phyloP scores from a whole-genome alignment of 75 land plant genomes.

The Larix kaempferi region DNA sequence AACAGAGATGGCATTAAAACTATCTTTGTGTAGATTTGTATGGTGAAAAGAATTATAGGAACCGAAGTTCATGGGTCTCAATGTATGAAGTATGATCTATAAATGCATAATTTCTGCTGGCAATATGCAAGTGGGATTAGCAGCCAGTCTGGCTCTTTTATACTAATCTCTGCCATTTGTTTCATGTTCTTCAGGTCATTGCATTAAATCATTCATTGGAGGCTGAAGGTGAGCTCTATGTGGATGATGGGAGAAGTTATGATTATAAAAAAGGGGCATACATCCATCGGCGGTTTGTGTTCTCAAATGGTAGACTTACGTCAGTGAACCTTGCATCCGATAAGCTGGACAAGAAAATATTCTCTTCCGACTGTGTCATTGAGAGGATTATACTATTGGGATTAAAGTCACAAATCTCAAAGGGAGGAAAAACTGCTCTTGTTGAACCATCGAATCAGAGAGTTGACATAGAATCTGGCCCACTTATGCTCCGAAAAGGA shows the following conservation, averaged over 20 bases:
- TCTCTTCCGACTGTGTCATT: slow-evolving; percentile 54
- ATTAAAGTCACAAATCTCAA: slow-evolving; percentile 29
- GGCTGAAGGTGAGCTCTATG: slow-evolving; percentile 93
- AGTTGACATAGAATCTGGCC: slow-evolving; percentile 66
- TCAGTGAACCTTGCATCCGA: slow-evolving; percentile 44
- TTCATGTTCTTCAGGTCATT: slow-evolving; percentile 59
- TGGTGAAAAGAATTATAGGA: too few relatives aligned
- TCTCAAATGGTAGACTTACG: slow-evolving; percentile 64
- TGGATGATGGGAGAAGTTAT: slow-evolving; percentile 95
- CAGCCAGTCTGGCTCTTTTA: too few relatives aligned
- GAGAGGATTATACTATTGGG: slow-evolving; percentile 90
- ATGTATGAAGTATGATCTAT: too few relatives aligned
- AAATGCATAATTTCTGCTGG: too few relatives aligned
- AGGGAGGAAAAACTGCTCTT: slow-evolving; percentile 43
- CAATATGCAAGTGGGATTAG: too few relatives aligned
- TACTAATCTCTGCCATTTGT: too few relatives aligned
- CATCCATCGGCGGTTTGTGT: slow-evolving; percentile 83
- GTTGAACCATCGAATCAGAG: slow-evolving; percentile 59
- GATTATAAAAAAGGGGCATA: slow-evolving; percentile 81
- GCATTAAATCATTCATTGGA: slow-evolving; percentile 78
- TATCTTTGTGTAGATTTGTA: too few relatives aligned
- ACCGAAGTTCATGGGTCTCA: too few relatives aligned
- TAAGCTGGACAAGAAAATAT: slow-evolving; percentile 22
- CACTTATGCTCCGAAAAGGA: slow-evolving; percentile 52
- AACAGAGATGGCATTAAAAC: too few relatives aligned